phyloP scores from a whole-genome alignment of 768 basidiomycete genomes.

The Phaeotremella skinneri region DNA sequence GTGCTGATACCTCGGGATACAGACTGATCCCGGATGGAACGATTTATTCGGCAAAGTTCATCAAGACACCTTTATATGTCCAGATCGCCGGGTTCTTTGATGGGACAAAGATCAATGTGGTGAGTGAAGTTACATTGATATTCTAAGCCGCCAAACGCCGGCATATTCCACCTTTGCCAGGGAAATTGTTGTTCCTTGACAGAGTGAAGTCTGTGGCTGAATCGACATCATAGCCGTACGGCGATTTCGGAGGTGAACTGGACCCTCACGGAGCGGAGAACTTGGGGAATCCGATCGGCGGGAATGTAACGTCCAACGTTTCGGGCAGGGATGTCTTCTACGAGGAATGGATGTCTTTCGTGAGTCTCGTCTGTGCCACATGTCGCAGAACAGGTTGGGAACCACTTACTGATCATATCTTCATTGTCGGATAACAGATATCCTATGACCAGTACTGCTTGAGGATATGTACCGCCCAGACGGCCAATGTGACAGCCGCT shows the following conservation, averaged over 20 bases:
- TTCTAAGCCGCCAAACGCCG: neutral
- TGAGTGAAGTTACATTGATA: conserved; percentile 14
- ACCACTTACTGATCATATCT: neutral
- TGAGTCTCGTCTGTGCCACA: conserved; percentile 10
- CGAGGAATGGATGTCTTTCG: conserved; percentile 55
- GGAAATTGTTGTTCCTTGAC: neutral
- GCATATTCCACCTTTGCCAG: neutral
- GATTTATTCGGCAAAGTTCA: conserved; percentile 52
- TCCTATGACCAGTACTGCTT: conserved; percentile 56
- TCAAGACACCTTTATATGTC: conserved; percentile 56
- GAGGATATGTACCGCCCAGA: conserved; percentile 54
- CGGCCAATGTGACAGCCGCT: conserved; percentile 50
- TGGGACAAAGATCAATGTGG: conserved; percentile 55
- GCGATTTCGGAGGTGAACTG: conserved; percentile 55
- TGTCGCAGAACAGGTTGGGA: neutral
- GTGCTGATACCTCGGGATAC: neutral
- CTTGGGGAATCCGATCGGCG: conserved; percentile 53
- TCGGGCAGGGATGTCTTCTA: conserved; percentile 51
- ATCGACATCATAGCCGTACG: conserved; percentile 27
- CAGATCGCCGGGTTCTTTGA: conserved; percentile 58
- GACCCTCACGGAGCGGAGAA: conserved; percentile 55
- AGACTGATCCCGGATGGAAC: conserved; percentile 55
- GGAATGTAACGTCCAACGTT: conserved; percentile 52
- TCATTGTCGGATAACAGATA: conserved; percentile 40
- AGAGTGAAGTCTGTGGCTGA: neutral